Conservation (phyloP, 306 rosid species). For the Arachis stenosperma region DNA sequence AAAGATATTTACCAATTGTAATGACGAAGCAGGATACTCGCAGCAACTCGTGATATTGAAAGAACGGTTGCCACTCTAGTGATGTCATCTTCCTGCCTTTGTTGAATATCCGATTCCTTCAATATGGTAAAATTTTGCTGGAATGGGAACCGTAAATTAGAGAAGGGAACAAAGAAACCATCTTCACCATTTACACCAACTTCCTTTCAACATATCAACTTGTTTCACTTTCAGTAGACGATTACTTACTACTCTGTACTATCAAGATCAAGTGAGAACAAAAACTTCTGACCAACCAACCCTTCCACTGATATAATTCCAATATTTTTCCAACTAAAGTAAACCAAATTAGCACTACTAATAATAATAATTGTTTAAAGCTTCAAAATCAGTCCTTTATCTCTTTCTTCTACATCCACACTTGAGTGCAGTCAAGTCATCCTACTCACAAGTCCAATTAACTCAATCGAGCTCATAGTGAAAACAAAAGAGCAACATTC, state of each 20-base stretch:
- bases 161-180: background rate
- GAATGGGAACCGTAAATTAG: slow-evolving; percentile 31
- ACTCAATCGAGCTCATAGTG: background rate
- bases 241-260: background rate
- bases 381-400: slow-evolving; percentile 14
- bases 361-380: background rate
- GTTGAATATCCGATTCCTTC: slow-evolving; percentile 63
- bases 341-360: background rate
- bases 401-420: background rate
- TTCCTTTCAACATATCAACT: background rate
- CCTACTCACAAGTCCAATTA: slow-evolving; percentile 4
- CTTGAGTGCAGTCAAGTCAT: slow-evolving; percentile 23
- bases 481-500: slow-evolving; percentile 1
- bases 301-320: slow-evolving; percentile 8
- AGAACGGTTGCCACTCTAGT: slow-evolving; percentile 60
- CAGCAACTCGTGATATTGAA: slow-evolving; percentile 58
- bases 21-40: slow-evolving; percentile 70
- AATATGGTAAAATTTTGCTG: slow-evolving; percentile 68
- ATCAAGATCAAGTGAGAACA: slow-evolving; percentile 23
- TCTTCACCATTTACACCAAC: slow-evolving; percentile 3
- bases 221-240: background rate
- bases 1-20: slow-evolving; percentile 54
- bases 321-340: background rate
- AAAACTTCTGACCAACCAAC: slow-evolving; percentile 1
- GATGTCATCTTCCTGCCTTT: slow-evolving; percentile 66